Percentiles rank a stretch among this genome's conserved stretches.
phyloP scores from a whole-genome alignment of 495 filamentous ascomycete species.

The Alectoria sarmentosa region DNA sequence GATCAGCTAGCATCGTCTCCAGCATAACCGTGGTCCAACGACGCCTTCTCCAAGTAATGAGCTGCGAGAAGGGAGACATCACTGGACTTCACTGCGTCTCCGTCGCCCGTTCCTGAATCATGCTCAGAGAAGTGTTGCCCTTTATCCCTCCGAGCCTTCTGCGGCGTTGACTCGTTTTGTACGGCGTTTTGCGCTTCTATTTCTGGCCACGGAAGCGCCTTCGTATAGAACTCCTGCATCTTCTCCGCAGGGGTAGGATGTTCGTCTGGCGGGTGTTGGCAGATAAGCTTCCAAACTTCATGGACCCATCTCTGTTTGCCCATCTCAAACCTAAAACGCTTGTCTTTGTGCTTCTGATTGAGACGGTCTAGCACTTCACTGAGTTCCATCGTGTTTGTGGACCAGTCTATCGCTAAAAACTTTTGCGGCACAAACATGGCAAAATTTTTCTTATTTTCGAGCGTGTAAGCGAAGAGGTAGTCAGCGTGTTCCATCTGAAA shows the following conservation, averaged over 20 bases:
- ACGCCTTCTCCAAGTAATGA: neutral
- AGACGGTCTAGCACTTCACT: no score
- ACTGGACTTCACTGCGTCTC: neutral
- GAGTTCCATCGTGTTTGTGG: no score
- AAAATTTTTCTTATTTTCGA: neutral
- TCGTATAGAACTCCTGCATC: neutral
- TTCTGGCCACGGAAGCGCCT: constrained; percentile 1
- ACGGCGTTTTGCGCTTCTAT: neutral
- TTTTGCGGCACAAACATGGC: neutral
- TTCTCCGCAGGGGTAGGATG: neutral
- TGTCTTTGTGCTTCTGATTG: no score
- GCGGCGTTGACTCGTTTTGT: neutral
- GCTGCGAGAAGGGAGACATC: neutral
- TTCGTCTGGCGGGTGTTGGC: neutral
- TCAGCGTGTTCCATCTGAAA: neutral
- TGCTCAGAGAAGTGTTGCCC: neutral
- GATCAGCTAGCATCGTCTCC: neutral
- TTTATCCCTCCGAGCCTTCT: neutral
- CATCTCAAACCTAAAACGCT: no score
- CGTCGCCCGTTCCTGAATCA: neutral
- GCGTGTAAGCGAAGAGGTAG: neutral
- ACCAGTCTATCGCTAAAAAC: neutral
- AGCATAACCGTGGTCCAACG: neutral
- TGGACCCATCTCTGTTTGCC: neutral
- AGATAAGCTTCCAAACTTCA: neutral